Percentiles rank a stretch among this genome's conserved stretches.
These are phyloP conservation scores for Dioscorea dumetorum DNA, from an alignment of 106 monocot species.

Conservation along the genomic window DNA sequence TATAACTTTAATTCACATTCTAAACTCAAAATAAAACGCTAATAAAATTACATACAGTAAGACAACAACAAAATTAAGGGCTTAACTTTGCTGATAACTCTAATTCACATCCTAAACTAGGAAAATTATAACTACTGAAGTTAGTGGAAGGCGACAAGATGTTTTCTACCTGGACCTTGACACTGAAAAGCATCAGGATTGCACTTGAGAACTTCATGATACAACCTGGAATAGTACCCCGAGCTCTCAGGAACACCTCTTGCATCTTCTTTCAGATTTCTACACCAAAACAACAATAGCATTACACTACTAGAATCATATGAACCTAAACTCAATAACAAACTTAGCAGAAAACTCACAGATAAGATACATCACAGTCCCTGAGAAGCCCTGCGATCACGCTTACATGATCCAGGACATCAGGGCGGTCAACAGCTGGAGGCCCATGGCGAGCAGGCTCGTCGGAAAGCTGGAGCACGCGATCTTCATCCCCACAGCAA, in stretches of 20 bases:
- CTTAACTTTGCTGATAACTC: neutral
- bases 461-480: conserved; percentile 34
- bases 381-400: conserved; percentile 57
- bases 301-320: neutral
- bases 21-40: neutral
- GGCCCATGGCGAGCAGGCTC: conserved; percentile 13
- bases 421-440: conserved; percentile 27
- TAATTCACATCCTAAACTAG: neutral
- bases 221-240: conserved; percentile 45
- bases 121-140: neutral
- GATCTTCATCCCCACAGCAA: conserved; percentile 49
- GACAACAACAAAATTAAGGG: neutral
- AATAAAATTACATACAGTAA: neutral
- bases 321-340: neutral
- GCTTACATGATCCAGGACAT: conserved; percentile 38
- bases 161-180: conserved; percentile 42
- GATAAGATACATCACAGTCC: conserved; percentile 68
- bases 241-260: conserved; percentile 7
- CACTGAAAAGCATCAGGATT: conserved; percentile 56
- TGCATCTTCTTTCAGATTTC: conserved; percentile 61
- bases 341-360: conserved; percentile 36
- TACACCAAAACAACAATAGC: conserved; percentile 4
- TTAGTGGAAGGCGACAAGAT: neutral
- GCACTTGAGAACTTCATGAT: conserved; percentile 72
- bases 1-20: neutral